These are phyloP conservation scores for Mangifera indica DNA, from an alignment of 345 rosid genomes.

Conservation along the genomic window DNA sequence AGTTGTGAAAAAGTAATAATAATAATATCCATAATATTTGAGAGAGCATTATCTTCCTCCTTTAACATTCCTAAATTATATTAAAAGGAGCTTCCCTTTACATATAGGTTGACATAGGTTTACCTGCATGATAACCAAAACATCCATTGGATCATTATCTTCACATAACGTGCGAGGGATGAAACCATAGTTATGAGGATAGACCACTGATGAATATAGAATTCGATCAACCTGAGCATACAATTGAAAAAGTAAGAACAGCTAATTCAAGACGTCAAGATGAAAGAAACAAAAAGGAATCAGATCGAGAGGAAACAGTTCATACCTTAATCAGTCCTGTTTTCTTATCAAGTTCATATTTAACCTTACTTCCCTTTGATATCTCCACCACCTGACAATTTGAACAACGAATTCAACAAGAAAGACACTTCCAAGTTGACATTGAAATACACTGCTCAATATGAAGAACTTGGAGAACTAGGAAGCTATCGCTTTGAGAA, in stretches of 20 bases:
- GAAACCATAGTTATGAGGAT: constrained; percentile 99
- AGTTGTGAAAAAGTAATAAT: neutral
- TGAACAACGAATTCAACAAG: constrained; percentile 1
- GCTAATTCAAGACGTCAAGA: constrained; percentile 15
- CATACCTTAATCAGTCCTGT: constrained; percentile 88
- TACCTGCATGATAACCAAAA: constrained; percentile 93
- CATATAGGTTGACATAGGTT: constrained; percentile 1
- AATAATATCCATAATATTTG: neutral
- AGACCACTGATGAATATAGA: constrained; percentile 92
- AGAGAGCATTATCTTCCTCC: neutral
- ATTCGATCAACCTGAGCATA: constrained; percentile 71
- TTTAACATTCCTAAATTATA: neutral
- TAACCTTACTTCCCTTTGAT: constrained; percentile 94
- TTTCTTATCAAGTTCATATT: constrained; percentile 96
- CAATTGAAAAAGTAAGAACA: constrained; percentile 17
- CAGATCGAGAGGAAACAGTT: neutral
- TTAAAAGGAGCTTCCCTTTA: neutral
- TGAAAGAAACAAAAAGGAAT: neutral
- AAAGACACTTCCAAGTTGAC: neutral
- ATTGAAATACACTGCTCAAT: neutral
- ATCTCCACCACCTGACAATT: constrained; percentile 82
- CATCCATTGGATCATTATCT: constrained; percentile 96
- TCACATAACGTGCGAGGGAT: constrained; percentile 90
- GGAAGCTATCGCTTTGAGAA: neutral
- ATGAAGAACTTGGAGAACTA: neutral